These are phyloP conservation scores for Trametes elegans DNA, from an alignment of 768 basidiomycete species.

Conservation along the genomic window DNA sequence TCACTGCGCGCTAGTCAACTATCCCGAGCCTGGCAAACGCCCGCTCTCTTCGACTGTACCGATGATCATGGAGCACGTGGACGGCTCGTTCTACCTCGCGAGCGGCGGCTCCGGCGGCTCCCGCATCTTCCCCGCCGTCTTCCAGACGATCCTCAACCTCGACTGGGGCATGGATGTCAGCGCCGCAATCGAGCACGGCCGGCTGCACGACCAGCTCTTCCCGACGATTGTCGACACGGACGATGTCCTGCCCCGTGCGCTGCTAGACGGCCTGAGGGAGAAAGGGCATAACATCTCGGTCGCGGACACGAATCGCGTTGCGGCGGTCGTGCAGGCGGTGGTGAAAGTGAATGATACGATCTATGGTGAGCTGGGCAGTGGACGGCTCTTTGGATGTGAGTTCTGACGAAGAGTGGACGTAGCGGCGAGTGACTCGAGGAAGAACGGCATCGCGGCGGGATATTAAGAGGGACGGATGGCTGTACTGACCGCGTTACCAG, in stretches of 20 bases:
- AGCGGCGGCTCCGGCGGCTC: slow-evolving; percentile 89
- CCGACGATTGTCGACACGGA: slow-evolving; percentile 65
- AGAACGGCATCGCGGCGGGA: slow-evolving; percentile 88
- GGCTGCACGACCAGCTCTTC: slow-evolving; percentile 86
- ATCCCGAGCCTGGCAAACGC: slow-evolving; percentile 84
- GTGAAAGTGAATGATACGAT: slow-evolving; percentile 50
- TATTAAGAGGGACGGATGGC: slow-evolving; percentile 48
- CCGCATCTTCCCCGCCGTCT: slow-evolving; percentile 75
- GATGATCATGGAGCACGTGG: slow-evolving; percentile 71
- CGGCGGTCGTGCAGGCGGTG: slow-evolving; percentile 75
- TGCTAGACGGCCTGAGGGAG: slow-evolving; percentile 53
- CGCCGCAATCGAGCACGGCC: slow-evolving; percentile 77
- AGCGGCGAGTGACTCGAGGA: slow-evolving; percentile 91
- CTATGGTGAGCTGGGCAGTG: slow-evolving; percentile 65
- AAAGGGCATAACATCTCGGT: slow-evolving; percentile 75
- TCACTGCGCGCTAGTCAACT: slow-evolving; percentile 59
- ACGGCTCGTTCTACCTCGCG: slow-evolving; percentile 71
- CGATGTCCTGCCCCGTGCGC: slow-evolving; percentile 49
- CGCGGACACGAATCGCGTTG: slow-evolving; percentile 64
- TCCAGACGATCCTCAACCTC: slow-evolving; percentile 77
- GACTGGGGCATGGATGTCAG: slow-evolving; percentile 82
- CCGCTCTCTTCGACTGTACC: slow-evolving; percentile 86
- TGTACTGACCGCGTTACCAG: slow-evolving; percentile 3
- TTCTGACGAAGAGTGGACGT: not conserved
- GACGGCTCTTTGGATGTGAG: too few relatives aligned